Percentiles rank a stretch among this genome's conserved stretches.
Conservation (phyloP, 805 yeast genomes). For the Pichia pseudocactophila region DNA sequence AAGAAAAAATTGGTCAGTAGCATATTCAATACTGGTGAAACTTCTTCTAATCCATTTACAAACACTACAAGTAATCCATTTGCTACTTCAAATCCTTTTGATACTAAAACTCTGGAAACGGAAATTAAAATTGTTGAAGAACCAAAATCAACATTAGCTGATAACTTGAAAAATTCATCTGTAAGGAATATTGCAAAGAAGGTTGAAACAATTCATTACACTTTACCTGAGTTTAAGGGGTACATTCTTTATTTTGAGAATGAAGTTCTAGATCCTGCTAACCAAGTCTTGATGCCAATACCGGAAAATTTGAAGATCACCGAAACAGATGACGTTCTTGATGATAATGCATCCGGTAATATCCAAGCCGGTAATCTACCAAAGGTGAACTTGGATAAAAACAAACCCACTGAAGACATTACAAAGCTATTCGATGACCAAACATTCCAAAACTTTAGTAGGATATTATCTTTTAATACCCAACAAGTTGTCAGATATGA, state of each 20-base stretch:
- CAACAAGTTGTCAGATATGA: slow-evolving; percentile 82
- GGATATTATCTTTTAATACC: slow-evolving; percentile 71
- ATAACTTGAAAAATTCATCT: neutral
- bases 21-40: slow-evolving; percentile 31
- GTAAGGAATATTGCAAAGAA: neutral
- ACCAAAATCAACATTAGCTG: slow-evolving; percentile 3
- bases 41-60: slow-evolving; percentile 21
- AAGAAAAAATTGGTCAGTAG: slow-evolving; percentile 29
- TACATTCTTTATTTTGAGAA: slow-evolving; percentile 62
- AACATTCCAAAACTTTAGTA: slow-evolving; percentile 70
- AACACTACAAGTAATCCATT: slow-evolving; percentile 13
- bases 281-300: slow-evolving; percentile 32
- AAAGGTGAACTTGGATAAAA: slow-evolving; percentile 9
- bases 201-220: slow-evolving; percentile 5
- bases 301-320: slow-evolving; percentile 31
- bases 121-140: neutral
- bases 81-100: slow-evolving; percentile 16
- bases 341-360: slow-evolving; percentile 7
- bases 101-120: slow-evolving; percentile 6
- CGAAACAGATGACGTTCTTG: slow-evolving; percentile 10
- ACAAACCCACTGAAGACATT: slow-evolving; percentile 35
- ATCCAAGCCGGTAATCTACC: slow-evolving; percentile 15
- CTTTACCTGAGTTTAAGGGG: slow-evolving; percentile 52
- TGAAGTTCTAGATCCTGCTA: slow-evolving; percentile 50
- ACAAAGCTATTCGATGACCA: slow-evolving; percentile 60